phyloP scores from a whole-genome alignment of 148 eudicot species.

The Rhododendron mucronatum region DNA sequence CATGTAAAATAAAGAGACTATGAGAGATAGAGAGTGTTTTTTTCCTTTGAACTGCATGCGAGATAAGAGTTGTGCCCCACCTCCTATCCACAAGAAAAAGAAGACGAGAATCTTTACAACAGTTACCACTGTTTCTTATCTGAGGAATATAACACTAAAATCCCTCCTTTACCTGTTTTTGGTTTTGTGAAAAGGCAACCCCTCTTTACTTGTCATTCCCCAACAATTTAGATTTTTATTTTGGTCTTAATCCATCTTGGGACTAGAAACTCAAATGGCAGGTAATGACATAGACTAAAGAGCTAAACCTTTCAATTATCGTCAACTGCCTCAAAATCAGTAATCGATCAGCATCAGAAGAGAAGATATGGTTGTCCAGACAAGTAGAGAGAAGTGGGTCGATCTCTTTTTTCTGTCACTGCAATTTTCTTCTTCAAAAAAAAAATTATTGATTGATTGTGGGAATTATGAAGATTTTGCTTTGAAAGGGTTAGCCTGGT shows the following conservation, averaged over 20 bases:
- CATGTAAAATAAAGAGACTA: neutral
- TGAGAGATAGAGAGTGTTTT: neutral
- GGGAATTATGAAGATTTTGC: constrained; percentile 11
- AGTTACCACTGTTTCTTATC: constrained; percentile 23
- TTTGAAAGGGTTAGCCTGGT: neutral
- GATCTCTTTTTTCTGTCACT: constrained; percentile 11
- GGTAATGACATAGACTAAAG: neutral
- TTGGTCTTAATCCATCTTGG: constrained; percentile 4
- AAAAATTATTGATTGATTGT: neutral
- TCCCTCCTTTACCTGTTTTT: neutral
- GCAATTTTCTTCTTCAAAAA: neutral
- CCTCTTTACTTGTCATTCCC: constrained; percentile 29
- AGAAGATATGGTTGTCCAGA: constrained; percentile 11
- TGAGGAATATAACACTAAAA: neutral
- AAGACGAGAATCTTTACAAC: constrained; percentile 51
- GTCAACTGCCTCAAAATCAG: constrained; percentile 16
- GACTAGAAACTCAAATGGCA: constrained; percentile 6
- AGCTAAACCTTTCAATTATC: neutral
- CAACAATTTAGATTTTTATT: constrained; percentile 33
- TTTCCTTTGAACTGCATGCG: neutral
- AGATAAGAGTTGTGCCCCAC: neutral
- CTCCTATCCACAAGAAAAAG: constrained; percentile 10
- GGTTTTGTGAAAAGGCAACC: neutral
- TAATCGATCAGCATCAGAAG: constrained; percentile 27
- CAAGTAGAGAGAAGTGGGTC: constrained; percentile 15